A percentile compares a stretch with the other conserved stretches of the same genome.
These are phyloP conservation scores for Nitzschia sp. DNA, from an alignment of 108 stramenopile genomes.

Conservation along the genomic window DNA sequence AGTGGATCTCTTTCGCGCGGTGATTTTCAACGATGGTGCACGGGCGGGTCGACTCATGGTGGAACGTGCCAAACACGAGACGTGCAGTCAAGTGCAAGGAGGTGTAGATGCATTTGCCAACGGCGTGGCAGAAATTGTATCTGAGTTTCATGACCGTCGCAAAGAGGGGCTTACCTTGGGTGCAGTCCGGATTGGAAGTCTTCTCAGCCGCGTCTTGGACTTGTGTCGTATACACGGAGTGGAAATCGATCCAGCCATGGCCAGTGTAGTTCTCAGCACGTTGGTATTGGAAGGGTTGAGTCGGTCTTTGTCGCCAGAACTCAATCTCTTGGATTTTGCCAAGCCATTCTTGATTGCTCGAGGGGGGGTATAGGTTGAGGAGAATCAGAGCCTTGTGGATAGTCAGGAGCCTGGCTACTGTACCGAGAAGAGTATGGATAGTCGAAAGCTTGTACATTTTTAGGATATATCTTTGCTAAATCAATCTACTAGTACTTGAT, in stretches of 20 bases:
- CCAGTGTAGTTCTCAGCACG: constrained; percentile 80
- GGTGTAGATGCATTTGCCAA: constrained; percentile 79
- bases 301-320: constrained; percentile 77
- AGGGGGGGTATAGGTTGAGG: constrained; percentile 36
- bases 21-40: constrained; percentile 82
- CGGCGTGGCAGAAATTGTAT: constrained; percentile 72
- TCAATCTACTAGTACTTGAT: too few species aligned
- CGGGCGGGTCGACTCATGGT: constrained; percentile 85
- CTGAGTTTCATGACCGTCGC: constrained; percentile 83
- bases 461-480: too few species aligned
- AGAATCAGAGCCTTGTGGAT: neutral
- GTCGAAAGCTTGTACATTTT: too few species aligned
- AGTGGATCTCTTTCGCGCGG: constrained; percentile 77
- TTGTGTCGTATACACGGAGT: constrained; percentile 82
- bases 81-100: constrained; percentile 74
- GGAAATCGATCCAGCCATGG: constrained; percentile 89
- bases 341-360: constrained; percentile 74
- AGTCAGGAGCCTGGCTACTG: too few species aligned
- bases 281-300: constrained; percentile 88
- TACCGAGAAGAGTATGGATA: too few species aligned
- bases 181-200: constrained; percentile 75
- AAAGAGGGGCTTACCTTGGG: constrained; percentile 84
- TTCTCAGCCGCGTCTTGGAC: constrained; percentile 76
- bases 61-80: constrained; percentile 82
- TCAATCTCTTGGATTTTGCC: constrained; percentile 80